Evolutionary conservation across 139 green algal species (phyloP).

Genomic region (Volvox reticuliferus): DNA sequence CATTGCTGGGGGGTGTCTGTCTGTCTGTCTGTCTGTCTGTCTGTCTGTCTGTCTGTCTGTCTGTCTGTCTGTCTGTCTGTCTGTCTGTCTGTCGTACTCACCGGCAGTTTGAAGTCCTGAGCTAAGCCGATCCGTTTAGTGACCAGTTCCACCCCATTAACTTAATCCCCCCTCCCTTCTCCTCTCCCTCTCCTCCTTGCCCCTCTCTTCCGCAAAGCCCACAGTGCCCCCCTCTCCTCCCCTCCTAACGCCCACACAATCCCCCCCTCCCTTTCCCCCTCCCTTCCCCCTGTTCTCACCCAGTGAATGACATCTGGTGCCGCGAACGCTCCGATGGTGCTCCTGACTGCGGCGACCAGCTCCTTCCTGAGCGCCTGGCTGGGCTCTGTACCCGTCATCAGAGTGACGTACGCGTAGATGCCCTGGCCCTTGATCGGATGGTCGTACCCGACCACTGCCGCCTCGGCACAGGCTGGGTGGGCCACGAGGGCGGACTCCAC

Average conservation of each 20-base stretch:
- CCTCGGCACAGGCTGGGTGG: conserved; percentile 88
- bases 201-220: too few relatives aligned
- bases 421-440: conserved; percentile 95
- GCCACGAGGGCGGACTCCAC: conserved; percentile 93
- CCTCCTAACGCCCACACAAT: not conserved
- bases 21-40: too few relatives aligned
- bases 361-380: conserved; percentile 40
- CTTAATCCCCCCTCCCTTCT: too few relatives aligned
- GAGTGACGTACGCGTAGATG: conserved; percentile 97
- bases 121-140: too few relatives aligned
- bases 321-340: conserved; percentile 89
- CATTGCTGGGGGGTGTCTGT: too few relatives aligned
- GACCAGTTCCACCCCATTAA: too few relatives aligned
- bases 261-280: not conserved
- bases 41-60: too few relatives aligned
- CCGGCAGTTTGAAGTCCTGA: too few relatives aligned
- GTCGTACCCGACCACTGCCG: conserved; percentile 87
- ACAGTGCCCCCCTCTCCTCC: not conserved
- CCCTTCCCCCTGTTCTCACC: conserved; percentile 43
- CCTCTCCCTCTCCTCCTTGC: too few relatives aligned
- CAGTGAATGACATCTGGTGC: conserved; percentile 97
- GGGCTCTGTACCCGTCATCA: conserved; percentile 75
- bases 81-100: too few relatives aligned
- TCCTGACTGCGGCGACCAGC: conserved; percentile 62
- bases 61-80: too few relatives aligned